Percentiles rank a stretch among this genome's conserved stretches.
These are phyloP conservation scores for Kwoniella sp. DNA, from an alignment of 768 basidiomycete species.

Conservation along the genomic window DNA sequence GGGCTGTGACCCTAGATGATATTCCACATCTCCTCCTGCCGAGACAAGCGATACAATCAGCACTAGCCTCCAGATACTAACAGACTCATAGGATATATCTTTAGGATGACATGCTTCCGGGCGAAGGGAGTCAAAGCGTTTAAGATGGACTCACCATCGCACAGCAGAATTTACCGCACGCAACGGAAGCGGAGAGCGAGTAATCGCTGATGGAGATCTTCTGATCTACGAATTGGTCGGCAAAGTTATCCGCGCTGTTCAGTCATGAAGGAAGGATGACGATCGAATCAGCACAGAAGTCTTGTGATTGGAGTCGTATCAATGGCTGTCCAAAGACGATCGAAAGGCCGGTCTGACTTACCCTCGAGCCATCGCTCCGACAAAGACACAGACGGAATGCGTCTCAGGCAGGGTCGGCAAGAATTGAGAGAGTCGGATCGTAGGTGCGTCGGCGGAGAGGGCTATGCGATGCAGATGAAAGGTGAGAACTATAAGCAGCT, in stretches of 20 bases:
- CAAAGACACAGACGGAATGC: conserved; percentile 89
- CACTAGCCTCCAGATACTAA: conserved; percentile 1
- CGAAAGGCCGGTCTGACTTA: conserved; percentile 28
- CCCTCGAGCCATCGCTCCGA: conserved; percentile 97
- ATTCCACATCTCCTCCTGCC: conserved; percentile 93
- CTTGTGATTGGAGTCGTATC: too few species aligned
- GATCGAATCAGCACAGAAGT: background rate
- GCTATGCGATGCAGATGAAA: conserved; percentile 61
- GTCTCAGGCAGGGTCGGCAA: conserved; percentile 81
- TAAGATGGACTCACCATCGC: conserved; percentile 41
- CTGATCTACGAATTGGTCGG: conserved; percentile 89
- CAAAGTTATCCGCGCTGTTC: conserved; percentile 80
- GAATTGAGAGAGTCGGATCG: conserved; percentile 77
- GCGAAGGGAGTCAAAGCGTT: background rate
- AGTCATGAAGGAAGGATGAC: background rate
- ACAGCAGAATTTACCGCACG: conserved; percentile 86
- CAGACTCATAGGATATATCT: conserved; percentile 7
- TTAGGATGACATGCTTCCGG: background rate
- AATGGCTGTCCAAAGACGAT: too few species aligned
- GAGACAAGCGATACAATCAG: conserved; percentile 57
- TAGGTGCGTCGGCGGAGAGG: conserved; percentile 86
- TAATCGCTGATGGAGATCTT: conserved; percentile 97
- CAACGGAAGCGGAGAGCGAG: conserved; percentile 81
- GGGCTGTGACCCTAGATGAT: conserved; percentile 63
- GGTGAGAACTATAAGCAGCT: too few species aligned